phyloP scores from a whole-genome alignment of 139 green algal genomes.

The Chlorella sp. region DNA sequence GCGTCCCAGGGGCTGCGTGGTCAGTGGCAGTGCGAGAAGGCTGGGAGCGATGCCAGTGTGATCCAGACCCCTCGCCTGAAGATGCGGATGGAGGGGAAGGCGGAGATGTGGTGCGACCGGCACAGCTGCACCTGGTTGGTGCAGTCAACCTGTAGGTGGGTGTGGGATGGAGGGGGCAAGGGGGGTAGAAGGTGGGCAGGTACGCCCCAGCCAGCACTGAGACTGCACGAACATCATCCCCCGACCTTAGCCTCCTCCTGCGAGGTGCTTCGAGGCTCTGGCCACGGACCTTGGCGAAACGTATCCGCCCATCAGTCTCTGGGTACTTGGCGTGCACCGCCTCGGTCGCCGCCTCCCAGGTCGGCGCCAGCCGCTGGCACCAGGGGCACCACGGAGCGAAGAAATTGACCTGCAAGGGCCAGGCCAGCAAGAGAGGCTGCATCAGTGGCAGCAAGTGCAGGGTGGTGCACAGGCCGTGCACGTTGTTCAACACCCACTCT shows the following conservation, averaged over 20 bases:
- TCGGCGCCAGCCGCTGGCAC: constrained; percentile 93
- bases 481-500: no score
- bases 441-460: no score
- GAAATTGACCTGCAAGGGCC: no score
- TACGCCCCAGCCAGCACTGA: not conserved
- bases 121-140: constrained; percentile 84
- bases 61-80: no score
- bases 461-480: no score
- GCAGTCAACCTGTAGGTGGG: constrained; percentile 83
- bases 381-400: constrained; percentile 97
- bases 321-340: constrained; percentile 89
- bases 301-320: constrained; percentile 82
- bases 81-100: constrained; percentile 94
- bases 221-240: not conserved
- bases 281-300: constrained; percentile 84
- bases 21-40: no score
- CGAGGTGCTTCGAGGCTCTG: no score
- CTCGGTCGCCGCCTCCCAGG: constrained; percentile 91
- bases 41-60: no score
- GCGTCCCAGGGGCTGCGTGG: no score
- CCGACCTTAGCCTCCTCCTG: no score
- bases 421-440: no score
- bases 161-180: not conserved
- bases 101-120: constrained; percentile 85
- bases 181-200: not conserved